A percentile compares a stretch with the other conserved stretches of the same genome.
Evolutionary conservation across 495 filamentous ascomycete species (phyloP).

Genomic region (Alectoria sarmentosa): DNA sequence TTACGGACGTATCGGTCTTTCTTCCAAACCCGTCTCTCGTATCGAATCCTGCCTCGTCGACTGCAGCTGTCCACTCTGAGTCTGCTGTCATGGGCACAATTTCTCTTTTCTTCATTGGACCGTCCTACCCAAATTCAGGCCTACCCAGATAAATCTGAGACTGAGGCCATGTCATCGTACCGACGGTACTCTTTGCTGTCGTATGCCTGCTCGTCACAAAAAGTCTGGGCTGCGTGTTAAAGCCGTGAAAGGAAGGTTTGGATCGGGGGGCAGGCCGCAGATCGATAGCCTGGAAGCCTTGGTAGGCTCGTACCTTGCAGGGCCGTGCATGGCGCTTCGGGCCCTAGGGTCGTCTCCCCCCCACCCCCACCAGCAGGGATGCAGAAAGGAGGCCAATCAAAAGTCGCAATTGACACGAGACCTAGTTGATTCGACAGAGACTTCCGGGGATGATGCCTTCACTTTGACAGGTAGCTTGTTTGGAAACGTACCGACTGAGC

Average conservation of each 20-base stretch:
- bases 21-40: neutral
- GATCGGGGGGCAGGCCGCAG: neutral
- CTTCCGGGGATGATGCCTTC: neutral
- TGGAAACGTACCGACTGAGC: neutral
- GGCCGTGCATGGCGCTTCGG: conserved; percentile 1
- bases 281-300: neutral
- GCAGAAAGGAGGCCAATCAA: neutral
- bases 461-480: neutral
- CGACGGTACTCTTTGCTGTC: neutral
- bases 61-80: neutral
- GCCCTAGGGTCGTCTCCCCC: neutral
- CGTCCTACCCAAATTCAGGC: neutral
- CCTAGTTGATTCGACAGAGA: neutral
- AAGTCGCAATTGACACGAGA: conserved; percentile 1
- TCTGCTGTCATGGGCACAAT: neutral
- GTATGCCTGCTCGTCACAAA: neutral
- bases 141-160: neutral
- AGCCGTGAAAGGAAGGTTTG: neutral
- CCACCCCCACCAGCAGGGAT: neutral
- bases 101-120: neutral
- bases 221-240: neutral
- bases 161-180: neutral
- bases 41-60: neutral
- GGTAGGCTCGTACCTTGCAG: conserved; percentile 3
- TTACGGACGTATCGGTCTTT: neutral